Evolutionary conservation across 768 basidiomycete species (phyloP), one percentile per base, ranked within the genome.

Genomic region (Leucocoprinus leucothites): DNA sequence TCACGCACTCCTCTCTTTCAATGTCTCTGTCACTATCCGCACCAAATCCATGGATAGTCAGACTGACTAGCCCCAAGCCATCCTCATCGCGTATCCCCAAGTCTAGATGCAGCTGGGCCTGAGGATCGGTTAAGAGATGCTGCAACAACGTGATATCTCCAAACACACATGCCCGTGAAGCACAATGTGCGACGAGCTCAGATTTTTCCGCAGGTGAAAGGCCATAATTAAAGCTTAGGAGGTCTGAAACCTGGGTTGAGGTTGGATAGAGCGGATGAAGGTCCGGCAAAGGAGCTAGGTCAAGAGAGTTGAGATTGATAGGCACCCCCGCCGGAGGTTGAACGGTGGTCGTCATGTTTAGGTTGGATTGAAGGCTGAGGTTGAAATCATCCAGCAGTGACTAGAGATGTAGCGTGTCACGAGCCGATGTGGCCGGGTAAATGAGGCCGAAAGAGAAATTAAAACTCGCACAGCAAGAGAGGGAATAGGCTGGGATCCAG

Each of bases 1-100:
- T 78, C 6, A 94, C 87, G 61, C 88, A 91, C 68, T 97, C 94
- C 69, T 97, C 94, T 60, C 91, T 80, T 64, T 98, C 95, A 42
- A 95, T 81, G 55, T 93, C 88, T 54, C 88, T 81, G 59, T 93
- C 91, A 18, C 82, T 81, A 51, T 91, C 90, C 24, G 84, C 82
- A 36, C 89, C 87, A 65, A 93, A 93, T 9, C 90, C 91, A 58
- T 91, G 83, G 61, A 92, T 89, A 24, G 85, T 73, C 53, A 83
- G 76, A 66, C 89, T 87, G 73, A 94, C 77, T 58, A 94, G 72
- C 22, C 88, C 85, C 43, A 93, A 75, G 11, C 91, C 92, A 60
- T 98, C 94, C 49, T 95, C 93, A 69, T 96, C 94, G 60, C 82
- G 80, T 53, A 81, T 69, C 40, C 73, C 72, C 45, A 94, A 77